A percentile compares a stretch with the other conserved stretches of the same genome.
These are phyloP conservation scores for Bretschneidera sinensis DNA, from an alignment of 345 rosid genomes.

Conservation along the genomic window DNA sequence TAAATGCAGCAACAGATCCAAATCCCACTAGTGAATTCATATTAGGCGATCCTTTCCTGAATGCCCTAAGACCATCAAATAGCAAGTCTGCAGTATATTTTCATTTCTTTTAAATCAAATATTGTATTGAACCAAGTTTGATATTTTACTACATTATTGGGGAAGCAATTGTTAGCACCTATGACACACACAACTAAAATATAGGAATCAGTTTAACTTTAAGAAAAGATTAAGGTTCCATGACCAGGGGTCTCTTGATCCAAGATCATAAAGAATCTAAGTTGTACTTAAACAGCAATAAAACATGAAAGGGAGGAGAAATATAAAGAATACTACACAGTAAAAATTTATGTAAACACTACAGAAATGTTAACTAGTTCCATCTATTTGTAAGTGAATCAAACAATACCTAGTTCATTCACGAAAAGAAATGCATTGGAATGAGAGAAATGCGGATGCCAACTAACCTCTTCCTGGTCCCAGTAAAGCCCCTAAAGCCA, in stretches of 20 bases:
- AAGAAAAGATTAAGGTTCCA: too few species aligned
- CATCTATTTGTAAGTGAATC: too few species aligned
- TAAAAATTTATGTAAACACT: too few species aligned
- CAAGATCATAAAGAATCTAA: background rate
- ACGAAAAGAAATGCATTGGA: background rate
- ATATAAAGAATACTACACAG: too few species aligned
- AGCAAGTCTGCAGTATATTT: constrained; percentile 55
- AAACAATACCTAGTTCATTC: background rate
- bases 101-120: constrained; percentile 9
- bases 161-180: background rate
- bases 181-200: background rate
- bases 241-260: background rate
- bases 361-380: too few species aligned
- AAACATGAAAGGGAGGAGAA: too few species aligned
- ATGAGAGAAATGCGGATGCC: background rate
- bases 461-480: constrained; percentile 95
- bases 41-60: constrained; percentile 83
- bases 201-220: too few species aligned
- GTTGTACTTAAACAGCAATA: too few species aligned
- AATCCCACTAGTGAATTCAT: constrained; percentile 97
- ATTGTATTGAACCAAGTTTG: constrained; percentile 1
- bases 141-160: constrained; percentile 15
- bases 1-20: constrained; percentile 78
- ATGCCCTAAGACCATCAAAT: constrained; percentile 76
- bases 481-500: constrained; percentile 71